Evolutionary conservation across 257 asterid genomes (phyloP).

Genomic region (Nicotiana noctiflora): DNA sequence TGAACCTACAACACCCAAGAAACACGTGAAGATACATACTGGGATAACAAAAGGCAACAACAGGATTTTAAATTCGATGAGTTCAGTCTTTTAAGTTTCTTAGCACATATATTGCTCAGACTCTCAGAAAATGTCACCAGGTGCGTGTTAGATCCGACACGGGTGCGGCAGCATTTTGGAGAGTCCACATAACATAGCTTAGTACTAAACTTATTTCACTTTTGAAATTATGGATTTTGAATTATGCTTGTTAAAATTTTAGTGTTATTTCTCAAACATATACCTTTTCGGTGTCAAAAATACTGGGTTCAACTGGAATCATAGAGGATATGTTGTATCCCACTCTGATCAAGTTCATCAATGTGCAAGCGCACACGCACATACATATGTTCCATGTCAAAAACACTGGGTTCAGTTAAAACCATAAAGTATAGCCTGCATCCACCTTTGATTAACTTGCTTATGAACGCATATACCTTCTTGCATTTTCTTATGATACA

Average conservation of each 20-base stretch:
- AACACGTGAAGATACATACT: neutral
- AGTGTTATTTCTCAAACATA: neutral
- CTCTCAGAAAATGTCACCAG: too few relatives aligned
- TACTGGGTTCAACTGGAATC: neutral
- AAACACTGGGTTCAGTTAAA: neutral
- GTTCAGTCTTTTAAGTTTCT: neutral
- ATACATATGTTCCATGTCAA: neutral
- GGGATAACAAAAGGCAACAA: neutral
- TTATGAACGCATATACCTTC: neutral
- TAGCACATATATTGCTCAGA: too few relatives aligned
- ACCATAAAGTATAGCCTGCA: neutral
- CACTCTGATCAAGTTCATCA: neutral
- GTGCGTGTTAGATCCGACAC: too few relatives aligned
- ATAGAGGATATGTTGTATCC: neutral
- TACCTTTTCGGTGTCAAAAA: neutral
- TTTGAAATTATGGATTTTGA: neutral
- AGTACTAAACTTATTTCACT: neutral
- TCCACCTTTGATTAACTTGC: neutral
- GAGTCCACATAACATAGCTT: too few relatives aligned
- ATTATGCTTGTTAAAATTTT: neutral
- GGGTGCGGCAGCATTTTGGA: too few relatives aligned
- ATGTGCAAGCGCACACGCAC: neutral
- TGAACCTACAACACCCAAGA: slow-evolving; percentile 38
- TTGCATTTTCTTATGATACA: neutral
- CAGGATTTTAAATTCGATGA: neutral